Percentiles rank a stretch among this genome's conserved stretches.
Evolutionary conservation across 345 rosid genomes (phyloP).

Genomic region (Eucalyptus cloeziana): DNA sequence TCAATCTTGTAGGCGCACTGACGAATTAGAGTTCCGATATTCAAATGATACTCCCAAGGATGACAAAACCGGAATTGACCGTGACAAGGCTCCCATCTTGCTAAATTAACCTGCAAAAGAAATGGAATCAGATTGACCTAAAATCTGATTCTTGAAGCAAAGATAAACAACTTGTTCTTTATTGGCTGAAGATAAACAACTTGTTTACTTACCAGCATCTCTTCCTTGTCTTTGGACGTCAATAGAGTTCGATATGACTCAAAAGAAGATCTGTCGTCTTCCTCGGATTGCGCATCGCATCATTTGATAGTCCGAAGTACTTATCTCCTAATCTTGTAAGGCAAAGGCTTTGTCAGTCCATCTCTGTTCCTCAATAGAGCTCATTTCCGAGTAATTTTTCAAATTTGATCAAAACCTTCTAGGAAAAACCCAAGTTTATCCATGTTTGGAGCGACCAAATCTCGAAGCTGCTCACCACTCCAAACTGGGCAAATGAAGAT

Average conservation of each 20-base stretch:
- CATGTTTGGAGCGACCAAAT: conserved; percentile 2
- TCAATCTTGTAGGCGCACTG: conserved; percentile 26
- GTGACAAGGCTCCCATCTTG: conserved; percentile 42
- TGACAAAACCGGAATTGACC: conserved; percentile 28
- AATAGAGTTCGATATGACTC: conserved; percentile 13
- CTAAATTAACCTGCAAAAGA: conserved; percentile 22
- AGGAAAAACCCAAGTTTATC: conserved; percentile 17
- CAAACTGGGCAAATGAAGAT: conserved; percentile 17
- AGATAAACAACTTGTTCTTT: neutral
- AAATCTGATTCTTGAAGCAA: neutral
- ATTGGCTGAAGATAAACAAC: too few species aligned
- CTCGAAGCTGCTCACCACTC: conserved; percentile 31
- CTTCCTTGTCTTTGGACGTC: conserved; percentile 16
- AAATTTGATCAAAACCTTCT: conserved; percentile 6
- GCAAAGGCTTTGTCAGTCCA: neutral
- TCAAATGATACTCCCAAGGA: conserved; percentile 34
- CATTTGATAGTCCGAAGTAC: neutral
- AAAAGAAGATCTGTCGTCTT: neutral
- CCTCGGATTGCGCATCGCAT: neutral
- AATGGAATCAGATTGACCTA: neutral
- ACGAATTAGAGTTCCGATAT: conserved; percentile 19
- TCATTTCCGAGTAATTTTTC: neutral
- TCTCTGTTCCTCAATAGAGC: neutral
- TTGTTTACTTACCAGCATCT: conserved; percentile 7
- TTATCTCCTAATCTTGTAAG: conserved; percentile 7